These are phyloP conservation scores for Cladosporium sp. DNA, from an alignment of 2,329 filamentous ascomycete genomes.

Conservation along the genomic window DNA sequence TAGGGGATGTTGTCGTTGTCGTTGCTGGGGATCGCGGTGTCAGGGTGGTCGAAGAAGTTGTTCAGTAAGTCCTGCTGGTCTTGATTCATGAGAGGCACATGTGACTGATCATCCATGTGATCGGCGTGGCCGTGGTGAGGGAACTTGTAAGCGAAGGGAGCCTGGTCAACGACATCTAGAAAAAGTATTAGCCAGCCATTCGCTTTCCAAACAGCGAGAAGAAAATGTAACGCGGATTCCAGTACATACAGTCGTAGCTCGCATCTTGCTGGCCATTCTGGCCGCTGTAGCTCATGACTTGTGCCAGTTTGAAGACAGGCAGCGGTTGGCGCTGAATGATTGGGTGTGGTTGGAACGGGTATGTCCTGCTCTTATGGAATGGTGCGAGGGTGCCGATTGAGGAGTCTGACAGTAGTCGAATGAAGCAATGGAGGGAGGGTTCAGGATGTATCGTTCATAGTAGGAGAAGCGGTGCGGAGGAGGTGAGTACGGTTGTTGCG, in stretches of 20 bases:
- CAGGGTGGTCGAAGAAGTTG: conserved; percentile 5
- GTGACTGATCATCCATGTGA: neutral
- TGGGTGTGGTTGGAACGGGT: neutral
- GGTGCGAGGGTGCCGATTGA: neutral
- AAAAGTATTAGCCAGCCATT: too few relatives aligned
- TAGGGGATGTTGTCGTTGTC: neutral
- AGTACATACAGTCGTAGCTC: conserved; percentile 3
- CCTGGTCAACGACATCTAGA: neutral
- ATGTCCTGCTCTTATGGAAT: neutral
- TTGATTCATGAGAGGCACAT: conserved; percentile 7
- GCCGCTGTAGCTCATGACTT: conserved; percentile 11
- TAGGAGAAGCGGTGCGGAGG: neutral
- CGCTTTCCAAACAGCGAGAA: too few relatives aligned
- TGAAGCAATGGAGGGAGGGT: neutral
- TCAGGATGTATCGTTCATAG: conserved; percentile 1
- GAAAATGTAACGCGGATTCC: too few relatives aligned
- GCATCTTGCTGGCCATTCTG: conserved; percentile 12
- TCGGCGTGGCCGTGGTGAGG: neutral
- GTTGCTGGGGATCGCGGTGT: neutral
- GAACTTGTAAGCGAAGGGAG: conserved; percentile 8
- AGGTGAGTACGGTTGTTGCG: neutral
- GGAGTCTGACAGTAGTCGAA: neutral
- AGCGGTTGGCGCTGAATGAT: conserved; percentile 1
- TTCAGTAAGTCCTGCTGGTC: conserved; percentile 6
- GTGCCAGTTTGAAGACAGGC: conserved; percentile 10